Conservation (phyloP, 192 early-diverging fungal genomes). For the Helicostylum pulchrum region DNA sequence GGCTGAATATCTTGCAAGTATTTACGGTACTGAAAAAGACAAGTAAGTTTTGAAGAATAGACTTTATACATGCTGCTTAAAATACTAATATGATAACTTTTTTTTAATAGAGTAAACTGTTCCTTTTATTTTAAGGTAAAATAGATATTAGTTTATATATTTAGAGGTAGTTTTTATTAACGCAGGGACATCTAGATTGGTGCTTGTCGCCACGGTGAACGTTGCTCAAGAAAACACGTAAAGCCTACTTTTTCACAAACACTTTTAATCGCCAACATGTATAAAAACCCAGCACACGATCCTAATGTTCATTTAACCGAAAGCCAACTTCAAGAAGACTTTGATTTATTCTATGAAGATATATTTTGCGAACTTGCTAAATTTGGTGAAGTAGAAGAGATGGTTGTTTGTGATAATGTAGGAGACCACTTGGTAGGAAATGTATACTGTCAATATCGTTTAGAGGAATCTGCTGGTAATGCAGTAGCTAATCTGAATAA, state of each 20-base stretch:
- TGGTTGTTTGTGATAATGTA: slow-evolving; percentile 97
- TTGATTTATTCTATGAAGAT: slow-evolving; percentile 97
- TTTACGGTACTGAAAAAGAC: slow-evolving; percentile 98
- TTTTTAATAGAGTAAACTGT: slow-evolving; percentile 77
- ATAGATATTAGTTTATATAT: neutral
- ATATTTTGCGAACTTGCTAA: slow-evolving; percentile 93
- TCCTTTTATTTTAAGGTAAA: slow-evolving; percentile 93
- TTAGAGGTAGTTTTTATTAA: neutral
- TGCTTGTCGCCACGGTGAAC: slow-evolving; percentile 95
- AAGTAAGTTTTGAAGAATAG: slow-evolving; percentile 52
- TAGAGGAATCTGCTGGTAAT: slow-evolving; percentile 90
- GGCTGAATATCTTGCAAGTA: slow-evolving; percentile 82
- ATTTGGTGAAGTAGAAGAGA: slow-evolving; percentile 95
- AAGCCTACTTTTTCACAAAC: slow-evolving; percentile 96
- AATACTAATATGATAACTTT: neutral
- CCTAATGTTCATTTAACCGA: slow-evolving; percentile 60
- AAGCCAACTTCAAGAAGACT: slow-evolving; percentile 78
- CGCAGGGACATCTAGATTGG: slow-evolving; percentile 60
- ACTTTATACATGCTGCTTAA: neutral
- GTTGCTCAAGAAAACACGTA: slow-evolving; percentile 95
- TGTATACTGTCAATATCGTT: slow-evolving; percentile 89
- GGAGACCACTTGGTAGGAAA: slow-evolving; percentile 98
- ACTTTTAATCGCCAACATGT: slow-evolving; percentile 90
- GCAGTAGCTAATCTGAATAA: slow-evolving; percentile 91
- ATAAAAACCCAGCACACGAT: slow-evolving; percentile 85